Base-by-base conservation (phyloP, 495 filamentous ascomycete species). In the Lepraria neglecta region DNA sequence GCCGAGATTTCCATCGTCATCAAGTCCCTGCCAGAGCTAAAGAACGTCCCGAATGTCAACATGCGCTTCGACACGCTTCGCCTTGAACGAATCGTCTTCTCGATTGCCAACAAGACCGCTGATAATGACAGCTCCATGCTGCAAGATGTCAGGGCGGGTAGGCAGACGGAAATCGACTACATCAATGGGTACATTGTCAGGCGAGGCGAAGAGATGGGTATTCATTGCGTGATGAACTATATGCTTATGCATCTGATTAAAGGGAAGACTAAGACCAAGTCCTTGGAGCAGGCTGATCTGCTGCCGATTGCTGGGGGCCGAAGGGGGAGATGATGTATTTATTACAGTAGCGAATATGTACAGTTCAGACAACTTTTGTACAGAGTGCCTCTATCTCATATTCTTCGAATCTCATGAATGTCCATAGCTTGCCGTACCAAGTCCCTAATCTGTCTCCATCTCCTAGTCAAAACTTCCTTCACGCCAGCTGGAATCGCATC, bases 161-260 rank as follows among this genome's bases (percentile, higher is more conserved):
- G 78, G 68, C 65, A 71, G 56, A 95, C 90, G 3, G 91, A 95
- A 71, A 83, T 96, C 58, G 82, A 87, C 21, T 92, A 87, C 66
- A 81, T 95, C 65, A 96, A 94, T 73, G 92, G 91, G 17, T 96
- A 86, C 73, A 79, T 96, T 35, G 82, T 94, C 46, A 75, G 74
- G 58, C 80, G 82, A 30, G 91, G 84, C 30, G 78, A 85, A 67
- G 84, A 90, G 72, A 64, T 88, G 45, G 85, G 86, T 14, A 69
- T 91, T 6, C 74, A 78, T 53, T 84, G 83, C 63, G 76, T 80
- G 55, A 74, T 87, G 63, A 90, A 96, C 65, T 85, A 85, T 66
- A 79, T 82, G 78, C 73, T 90, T 15, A 76, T 82, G 70, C 78
- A 85, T 40, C 64, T 87, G 67, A 78, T 89, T 12, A 75, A 78